Percentiles rank a stretch among this genome's conserved stretches.
These are phyloP conservation scores for Bondarzewia mesenterica DNA, from an alignment of 1,284 basidiomycete genomes.

Conservation along the genomic window DNA sequence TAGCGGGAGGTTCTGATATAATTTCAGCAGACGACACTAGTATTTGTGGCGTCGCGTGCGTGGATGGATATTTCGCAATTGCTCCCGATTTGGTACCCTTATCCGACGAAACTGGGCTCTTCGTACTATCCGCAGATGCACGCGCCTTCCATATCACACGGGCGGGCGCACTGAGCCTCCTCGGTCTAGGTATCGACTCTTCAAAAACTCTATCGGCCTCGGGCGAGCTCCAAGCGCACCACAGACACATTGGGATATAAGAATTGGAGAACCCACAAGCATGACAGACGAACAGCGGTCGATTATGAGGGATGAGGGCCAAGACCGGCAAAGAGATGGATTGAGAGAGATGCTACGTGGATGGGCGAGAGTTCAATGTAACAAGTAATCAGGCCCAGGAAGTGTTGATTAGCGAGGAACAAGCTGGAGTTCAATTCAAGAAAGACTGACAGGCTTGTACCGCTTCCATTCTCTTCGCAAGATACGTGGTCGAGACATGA, in stretches of 20 bases:
- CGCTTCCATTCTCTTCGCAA: conserved; percentile 27
- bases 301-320: conserved; percentile 33
- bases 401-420: background rate
- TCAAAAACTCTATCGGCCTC: conserved; percentile 31
- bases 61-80: too few species aligned
- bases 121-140: background rate
- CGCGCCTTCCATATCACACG: background rate
- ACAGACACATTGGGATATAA: conserved; percentile 44
- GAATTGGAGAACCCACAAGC: conserved; percentile 44
- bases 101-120: background rate
- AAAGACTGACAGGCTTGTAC: conserved; percentile 23
- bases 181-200: conserved; percentile 17
- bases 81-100: background rate
- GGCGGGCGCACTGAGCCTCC: conserved; percentile 11
- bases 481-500: conserved; percentile 8
- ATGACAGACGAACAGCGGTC: conserved; percentile 41
- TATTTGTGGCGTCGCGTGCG: too few species aligned
- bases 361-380: conserved; percentile 9
- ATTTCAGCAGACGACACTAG: too few species aligned
- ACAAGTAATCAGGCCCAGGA: background rate
- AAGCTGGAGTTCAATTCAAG: conserved; percentile 5
- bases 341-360: conserved; percentile 32
- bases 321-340: conserved; percentile 45
- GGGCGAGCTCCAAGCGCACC: conserved; percentile 43
- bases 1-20: too few species aligned